A percentile compares a stretch with the other conserved stretches of the same genome.
Evolutionary conservation across 257 asterid genomes (phyloP).

Genomic region (Parsonsia alboflavescens): DNA sequence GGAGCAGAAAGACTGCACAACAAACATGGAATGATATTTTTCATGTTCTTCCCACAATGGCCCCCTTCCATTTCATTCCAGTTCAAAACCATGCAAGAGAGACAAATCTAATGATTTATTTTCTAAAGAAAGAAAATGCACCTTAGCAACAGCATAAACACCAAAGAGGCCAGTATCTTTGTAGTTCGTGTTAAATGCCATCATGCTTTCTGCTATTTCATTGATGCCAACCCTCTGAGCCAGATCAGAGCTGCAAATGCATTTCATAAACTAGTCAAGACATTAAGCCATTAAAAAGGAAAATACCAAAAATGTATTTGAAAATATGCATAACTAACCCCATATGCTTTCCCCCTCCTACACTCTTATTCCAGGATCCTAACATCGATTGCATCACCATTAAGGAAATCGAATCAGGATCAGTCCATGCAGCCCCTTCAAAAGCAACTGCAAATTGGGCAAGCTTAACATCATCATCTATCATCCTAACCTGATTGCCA

Average conservation of each 20-base stretch:
- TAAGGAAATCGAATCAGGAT: conserved; percentile 80
- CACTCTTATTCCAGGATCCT: conserved; percentile 76
- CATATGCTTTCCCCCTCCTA: conserved; percentile 80
- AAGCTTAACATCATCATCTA: conserved; percentile 67
- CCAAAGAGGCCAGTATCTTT: conserved; percentile 91
- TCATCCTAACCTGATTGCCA: conserved; percentile 56
- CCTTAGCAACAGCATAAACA: conserved; percentile 88
- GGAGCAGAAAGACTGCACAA: not conserved
- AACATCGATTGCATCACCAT: conserved; percentile 83
- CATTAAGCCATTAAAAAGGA: not conserved
- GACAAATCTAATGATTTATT: not conserved
- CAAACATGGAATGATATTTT: not conserved
- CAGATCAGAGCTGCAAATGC: conserved; percentile 55
- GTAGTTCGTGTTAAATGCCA: conserved; percentile 87
- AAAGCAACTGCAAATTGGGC: conserved; percentile 87
- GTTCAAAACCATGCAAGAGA: not conserved
- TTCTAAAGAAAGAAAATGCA: conserved; percentile 5
- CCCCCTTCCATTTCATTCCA: not conserved
- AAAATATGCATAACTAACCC: conserved; percentile 46
- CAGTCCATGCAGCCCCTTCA: conserved; percentile 94
- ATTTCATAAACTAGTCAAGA: conserved; percentile 20
- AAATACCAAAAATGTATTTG: not conserved
- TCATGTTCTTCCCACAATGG: not conserved
- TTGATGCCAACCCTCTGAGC: conserved; percentile 68
- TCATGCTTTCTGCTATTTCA: conserved; percentile 79